These are phyloP conservation scores for Citeromyces matritensis DNA, from an alignment of 805 yeast species.

Conservation along the genomic window DNA sequence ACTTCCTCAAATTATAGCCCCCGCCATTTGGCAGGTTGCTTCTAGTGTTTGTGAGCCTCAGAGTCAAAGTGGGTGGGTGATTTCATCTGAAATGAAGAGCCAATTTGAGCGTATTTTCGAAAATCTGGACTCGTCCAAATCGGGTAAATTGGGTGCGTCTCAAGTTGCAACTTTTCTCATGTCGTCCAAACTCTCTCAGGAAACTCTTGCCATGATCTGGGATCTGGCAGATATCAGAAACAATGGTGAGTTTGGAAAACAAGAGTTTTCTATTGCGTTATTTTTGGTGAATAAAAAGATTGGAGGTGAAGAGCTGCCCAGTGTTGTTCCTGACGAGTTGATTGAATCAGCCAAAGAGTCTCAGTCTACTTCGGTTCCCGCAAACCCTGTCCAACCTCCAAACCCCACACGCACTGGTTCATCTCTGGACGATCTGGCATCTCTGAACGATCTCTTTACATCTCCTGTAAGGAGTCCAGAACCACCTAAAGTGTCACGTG, in stretches of 20 bases:
- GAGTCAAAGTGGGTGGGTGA: slow-evolving; percentile 38
- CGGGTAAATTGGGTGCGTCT: slow-evolving; percentile 55
- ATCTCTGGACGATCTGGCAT: slow-evolving; percentile 54
- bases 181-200: slow-evolving; percentile 78
- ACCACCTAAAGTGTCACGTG: slow-evolving; percentile 12
- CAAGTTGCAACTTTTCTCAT: slow-evolving; percentile 82
- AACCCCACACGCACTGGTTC: slow-evolving; percentile 22
- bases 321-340: slow-evolving; percentile 56
- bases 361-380: slow-evolving; percentile 6
- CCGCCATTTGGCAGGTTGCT: slow-evolving; percentile 16
- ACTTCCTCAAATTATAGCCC: slow-evolving; percentile 21
- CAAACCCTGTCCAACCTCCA: slow-evolving; percentile 10
- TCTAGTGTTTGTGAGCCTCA: slow-evolving; percentile 2
- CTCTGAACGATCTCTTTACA: slow-evolving; percentile 37
- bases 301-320: slow-evolving; percentile 65
- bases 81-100: slow-evolving; percentile 51
- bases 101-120: slow-evolving; percentile 75
- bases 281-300: slow-evolving; percentile 77
- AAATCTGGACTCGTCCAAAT: slow-evolving; percentile 49
- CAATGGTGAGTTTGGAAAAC: slow-evolving; percentile 63
- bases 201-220: slow-evolving; percentile 82
- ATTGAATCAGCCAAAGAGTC: slow-evolving; percentile 7
- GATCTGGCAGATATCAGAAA: slow-evolving; percentile 85
- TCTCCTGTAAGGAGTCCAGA: slow-evolving; percentile 20
- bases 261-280: slow-evolving; percentile 90